Conservation (phyloP, 2,329 filamentous ascomycete species). For the Aureobasidium sp. region DNA sequence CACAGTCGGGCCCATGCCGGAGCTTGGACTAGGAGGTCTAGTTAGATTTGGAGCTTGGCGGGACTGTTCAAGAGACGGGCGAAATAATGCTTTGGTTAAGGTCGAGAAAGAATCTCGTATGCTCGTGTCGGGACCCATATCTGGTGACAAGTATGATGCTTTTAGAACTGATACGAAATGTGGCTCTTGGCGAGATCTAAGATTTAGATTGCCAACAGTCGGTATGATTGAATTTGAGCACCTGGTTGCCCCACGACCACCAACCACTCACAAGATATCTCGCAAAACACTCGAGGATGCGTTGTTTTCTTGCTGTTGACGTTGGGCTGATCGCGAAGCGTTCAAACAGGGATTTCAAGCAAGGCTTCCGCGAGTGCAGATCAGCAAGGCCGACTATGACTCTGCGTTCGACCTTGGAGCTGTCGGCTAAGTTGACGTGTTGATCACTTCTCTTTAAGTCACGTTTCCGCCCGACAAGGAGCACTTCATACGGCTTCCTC, state of each 20-base stretch:
- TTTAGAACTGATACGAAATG: constrained; percentile 10
- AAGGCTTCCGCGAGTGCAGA: constrained; percentile 72
- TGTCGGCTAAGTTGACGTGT: constrained; percentile 11
- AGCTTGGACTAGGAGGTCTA: constrained; percentile 5
- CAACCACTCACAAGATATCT: constrained; percentile 66
- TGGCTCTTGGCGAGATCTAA: constrained; percentile 3
- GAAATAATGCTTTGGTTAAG: not conserved
- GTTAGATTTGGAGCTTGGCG: constrained; percentile 13
- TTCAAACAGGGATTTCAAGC: constrained; percentile 48
- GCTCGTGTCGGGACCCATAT: constrained; percentile 15
- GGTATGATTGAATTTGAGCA: constrained; percentile 59
- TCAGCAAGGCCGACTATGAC: constrained; percentile 67
- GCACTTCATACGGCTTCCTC: constrained; percentile 70
- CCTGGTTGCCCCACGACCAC: constrained; percentile 74
- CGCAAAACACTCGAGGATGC: constrained; percentile 69
- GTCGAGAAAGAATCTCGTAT: constrained; percentile 6
- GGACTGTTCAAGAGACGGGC: not conserved
- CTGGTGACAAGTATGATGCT: not conserved
- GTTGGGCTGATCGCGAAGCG: constrained; percentile 42
- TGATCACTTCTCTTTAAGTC: constrained; percentile 14
- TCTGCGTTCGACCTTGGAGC: constrained; percentile 36
- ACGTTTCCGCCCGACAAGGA: constrained; percentile 51
- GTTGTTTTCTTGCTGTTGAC: constrained; percentile 37
- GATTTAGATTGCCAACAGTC: constrained; percentile 39
- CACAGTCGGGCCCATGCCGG: constrained; percentile 9